These are phyloP conservation scores for Aquilaria malaccensis DNA, from an alignment of 345 rosid genomes.

Conservation along the genomic window DNA sequence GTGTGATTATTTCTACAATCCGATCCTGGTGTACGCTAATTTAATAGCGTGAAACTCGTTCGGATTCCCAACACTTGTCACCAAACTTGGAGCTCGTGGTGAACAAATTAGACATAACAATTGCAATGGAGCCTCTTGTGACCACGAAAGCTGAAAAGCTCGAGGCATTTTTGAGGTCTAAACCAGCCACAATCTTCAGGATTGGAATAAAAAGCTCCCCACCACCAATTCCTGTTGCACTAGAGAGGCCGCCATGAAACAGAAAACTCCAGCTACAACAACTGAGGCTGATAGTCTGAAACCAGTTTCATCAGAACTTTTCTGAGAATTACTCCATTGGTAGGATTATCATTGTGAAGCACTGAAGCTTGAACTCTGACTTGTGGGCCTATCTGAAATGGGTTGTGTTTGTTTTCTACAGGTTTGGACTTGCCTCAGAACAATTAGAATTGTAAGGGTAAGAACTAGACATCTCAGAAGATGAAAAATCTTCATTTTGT, in stretches of 20 bases:
- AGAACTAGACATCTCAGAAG: constrained; percentile 13
- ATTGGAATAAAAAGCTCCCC: constrained; percentile 85
- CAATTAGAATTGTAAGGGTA: constrained; percentile 19
- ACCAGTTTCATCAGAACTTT: constrained; percentile 20
- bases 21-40: no score
- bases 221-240: constrained; percentile 93
- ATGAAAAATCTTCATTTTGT: constrained; percentile 11
- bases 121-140: constrained; percentile 77
- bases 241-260: constrained; percentile 69
- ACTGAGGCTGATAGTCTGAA: constrained; percentile 32
- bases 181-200: constrained; percentile 53
- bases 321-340: constrained; percentile 27
- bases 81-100: constrained; percentile 34
- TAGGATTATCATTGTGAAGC: constrained; percentile 15
- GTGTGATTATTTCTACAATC: no score
- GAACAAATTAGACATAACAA: constrained; percentile 47
- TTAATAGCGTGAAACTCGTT: no score
- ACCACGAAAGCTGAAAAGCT: constrained; percentile 91
- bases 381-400: constrained; percentile 9
- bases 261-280: constrained; percentile 41
- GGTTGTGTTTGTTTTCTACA: constrained; percentile 17
- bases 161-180: constrained; percentile 77
- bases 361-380: neutral
- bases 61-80: no score
- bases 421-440: constrained; percentile 17